Conservation (phyloP, 768 basidiomycete genomes). For the Leccinum subgranulosum region DNA sequence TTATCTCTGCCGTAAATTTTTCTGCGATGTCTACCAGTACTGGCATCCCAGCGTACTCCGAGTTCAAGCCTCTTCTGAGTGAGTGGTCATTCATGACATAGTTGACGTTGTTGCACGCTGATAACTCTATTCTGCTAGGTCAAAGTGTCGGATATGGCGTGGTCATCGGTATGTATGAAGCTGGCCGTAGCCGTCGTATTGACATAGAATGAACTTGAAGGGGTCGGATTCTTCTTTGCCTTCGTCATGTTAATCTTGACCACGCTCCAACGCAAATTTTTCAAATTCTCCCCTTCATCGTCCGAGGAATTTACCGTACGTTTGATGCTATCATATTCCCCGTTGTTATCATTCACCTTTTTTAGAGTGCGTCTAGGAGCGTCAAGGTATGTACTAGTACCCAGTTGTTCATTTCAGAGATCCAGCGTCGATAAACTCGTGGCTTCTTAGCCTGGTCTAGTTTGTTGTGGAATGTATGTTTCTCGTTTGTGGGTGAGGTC, state of each 20-base stretch:
- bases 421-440: not conserved
- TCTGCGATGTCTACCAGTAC: slow-evolving; percentile 12
- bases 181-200: not conserved
- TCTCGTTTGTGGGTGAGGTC: not conserved
- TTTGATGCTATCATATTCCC: not conserved
- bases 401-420: not conserved
- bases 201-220: slow-evolving; percentile 18
- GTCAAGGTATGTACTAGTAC: slow-evolving; percentile 34
- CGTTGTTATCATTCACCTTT: not conserved
- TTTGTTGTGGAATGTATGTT: slow-evolving; percentile 47
- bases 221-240: slow-evolving; percentile 51
- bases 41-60: slow-evolving; percentile 23
- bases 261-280: slow-evolving; percentile 44
- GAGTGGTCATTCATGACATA: slow-evolving; percentile 1
- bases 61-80: slow-evolving; percentile 42
- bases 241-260: slow-evolving; percentile 46
- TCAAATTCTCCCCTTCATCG: slow-evolving; percentile 41
- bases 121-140: slow-evolving; percentile 22
- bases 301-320: slow-evolving; percentile 50
- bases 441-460: slow-evolving; percentile 41
- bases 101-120: not conserved
- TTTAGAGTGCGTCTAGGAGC: slow-evolving; percentile 43
- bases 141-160: slow-evolving; percentile 50
- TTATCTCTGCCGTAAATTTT: not conserved
- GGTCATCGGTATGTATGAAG: slow-evolving; percentile 37